Evolutionary conservation across 345 rosid species (phyloP).

Genomic region (Gossypium bickii): DNA sequence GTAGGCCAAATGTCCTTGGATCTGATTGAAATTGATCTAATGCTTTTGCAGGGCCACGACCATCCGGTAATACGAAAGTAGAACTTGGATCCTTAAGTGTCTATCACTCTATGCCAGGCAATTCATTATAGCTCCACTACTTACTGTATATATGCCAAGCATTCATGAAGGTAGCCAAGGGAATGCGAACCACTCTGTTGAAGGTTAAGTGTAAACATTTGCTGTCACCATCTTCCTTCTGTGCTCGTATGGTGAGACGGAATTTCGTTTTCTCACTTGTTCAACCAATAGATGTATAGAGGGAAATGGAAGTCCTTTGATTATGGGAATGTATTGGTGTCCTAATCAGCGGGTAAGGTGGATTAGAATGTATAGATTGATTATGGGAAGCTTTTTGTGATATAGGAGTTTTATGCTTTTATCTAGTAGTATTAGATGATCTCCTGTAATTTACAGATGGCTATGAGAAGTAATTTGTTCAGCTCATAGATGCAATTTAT

Average conservation of each 20-base stretch:
- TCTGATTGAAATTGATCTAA: slow-evolving; percentile 4
- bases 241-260: slow-evolving; percentile 5
- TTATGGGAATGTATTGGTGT: slow-evolving; percentile 8
- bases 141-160: background rate
- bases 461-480: slow-evolving; percentile 13
- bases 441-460: slow-evolving; percentile 20
- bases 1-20: background rate
- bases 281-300: slow-evolving; percentile 1
- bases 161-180: slow-evolving; percentile 6
- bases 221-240: background rate
- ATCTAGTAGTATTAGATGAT: slow-evolving; percentile 7
- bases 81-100: slow-evolving; percentile 37
- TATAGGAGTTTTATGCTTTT: slow-evolving; percentile 17
- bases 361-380: slow-evolving; percentile 38
- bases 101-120: background rate
- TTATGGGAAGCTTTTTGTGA: slow-evolving; percentile 16
- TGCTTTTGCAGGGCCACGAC: slow-evolving; percentile 37
- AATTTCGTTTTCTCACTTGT: slow-evolving; percentile 15
- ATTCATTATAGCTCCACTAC: background rate
- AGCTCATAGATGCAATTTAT: slow-evolving; percentile 11
- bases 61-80: slow-evolving; percentile 41
- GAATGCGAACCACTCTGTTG: background rate
- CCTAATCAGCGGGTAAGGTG: background rate
- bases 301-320: background rate
- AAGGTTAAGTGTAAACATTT: background rate